A percentile compares a stretch with the other conserved stretches of the same genome.
Evolutionary conservation across 352 stramenopile genomes (phyloP).

Genomic region (Plasmopara viticola): DNA sequence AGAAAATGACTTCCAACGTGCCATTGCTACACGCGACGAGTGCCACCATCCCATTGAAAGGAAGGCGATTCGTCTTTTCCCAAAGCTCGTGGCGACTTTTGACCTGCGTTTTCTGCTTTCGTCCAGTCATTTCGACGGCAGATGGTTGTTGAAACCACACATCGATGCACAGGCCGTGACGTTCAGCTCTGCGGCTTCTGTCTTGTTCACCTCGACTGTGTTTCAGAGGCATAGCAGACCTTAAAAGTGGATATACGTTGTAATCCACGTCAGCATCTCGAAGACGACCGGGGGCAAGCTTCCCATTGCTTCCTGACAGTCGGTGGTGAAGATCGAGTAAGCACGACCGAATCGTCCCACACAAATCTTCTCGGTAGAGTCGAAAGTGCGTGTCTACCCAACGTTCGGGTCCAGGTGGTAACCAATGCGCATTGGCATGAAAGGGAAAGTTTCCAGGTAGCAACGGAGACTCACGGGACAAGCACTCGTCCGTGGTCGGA

Average conservation of each 20-base stretch:
- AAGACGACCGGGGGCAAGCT: conserved; percentile 16
- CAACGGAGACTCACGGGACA: conserved; percentile 20
- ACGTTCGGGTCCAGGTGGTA: conserved; percentile 30
- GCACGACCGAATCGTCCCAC: conserved; percentile 24
- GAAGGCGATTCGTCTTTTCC: conserved; percentile 30
- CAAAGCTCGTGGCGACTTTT: conserved; percentile 22
- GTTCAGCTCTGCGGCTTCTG: conserved; percentile 11
- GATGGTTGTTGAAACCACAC: conserved; percentile 26
- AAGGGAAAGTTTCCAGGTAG: conserved; percentile 36
- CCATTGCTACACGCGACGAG: conserved; percentile 17
- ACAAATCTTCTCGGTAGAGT: conserved; percentile 39
- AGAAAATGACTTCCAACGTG: conserved; percentile 28
- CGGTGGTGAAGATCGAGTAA: conserved; percentile 28
- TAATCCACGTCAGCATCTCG: conserved; percentile 27
- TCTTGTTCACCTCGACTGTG: conserved; percentile 24
- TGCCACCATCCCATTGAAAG: conserved; percentile 30
- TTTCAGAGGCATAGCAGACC: conserved; percentile 12
- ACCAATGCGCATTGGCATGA: conserved; percentile 33
- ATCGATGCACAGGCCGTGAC: conserved; percentile 29
- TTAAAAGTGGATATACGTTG: conserved; percentile 23
- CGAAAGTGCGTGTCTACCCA: conserved; percentile 45
- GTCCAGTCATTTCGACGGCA: conserved; percentile 16
- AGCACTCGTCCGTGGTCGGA: conserved; percentile 30
- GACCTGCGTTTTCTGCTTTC: conserved; percentile 13
- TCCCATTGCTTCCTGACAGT: conserved; percentile 5